These are phyloP conservation scores for Maudiozyma humilis DNA, from an alignment of 1,139 yeast genomes.

Conservation along the genomic window DNA sequence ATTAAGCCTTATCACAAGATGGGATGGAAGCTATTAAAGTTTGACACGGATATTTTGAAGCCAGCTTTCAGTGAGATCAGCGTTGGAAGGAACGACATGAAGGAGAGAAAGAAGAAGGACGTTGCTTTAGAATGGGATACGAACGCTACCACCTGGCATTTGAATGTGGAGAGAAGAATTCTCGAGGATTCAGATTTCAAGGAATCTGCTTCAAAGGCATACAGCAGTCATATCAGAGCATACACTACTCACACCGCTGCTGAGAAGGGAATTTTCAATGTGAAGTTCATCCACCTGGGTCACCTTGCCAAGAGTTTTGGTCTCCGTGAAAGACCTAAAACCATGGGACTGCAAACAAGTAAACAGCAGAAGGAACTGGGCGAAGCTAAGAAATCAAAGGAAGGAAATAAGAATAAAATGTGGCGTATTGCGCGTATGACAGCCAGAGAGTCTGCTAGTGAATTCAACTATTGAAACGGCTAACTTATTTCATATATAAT, in stretches of 20 bases:
- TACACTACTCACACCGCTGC: slow-evolving; percentile 88
- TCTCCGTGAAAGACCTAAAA: slow-evolving; percentile 86
- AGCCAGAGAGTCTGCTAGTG: slow-evolving; percentile 53
- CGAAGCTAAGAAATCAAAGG: slow-evolving; percentile 36
- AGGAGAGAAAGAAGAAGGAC: slow-evolving; percentile 28
- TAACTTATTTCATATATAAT: too few species aligned
- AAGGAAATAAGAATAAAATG: slow-evolving; percentile 64
- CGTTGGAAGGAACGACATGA: slow-evolving; percentile 31
- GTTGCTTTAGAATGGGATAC: slow-evolving; percentile 61
- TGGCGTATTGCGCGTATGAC: slow-evolving; percentile 69
- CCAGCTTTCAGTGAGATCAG: slow-evolving; percentile 51
- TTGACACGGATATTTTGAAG: slow-evolving; percentile 46
- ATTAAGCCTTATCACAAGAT: slow-evolving; percentile 56
- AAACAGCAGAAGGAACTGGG: slow-evolving; percentile 26
- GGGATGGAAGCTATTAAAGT: slow-evolving; percentile 43
- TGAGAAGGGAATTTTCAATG: slow-evolving; percentile 73
- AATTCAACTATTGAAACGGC: slow-evolving; percentile 52
- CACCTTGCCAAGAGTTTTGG: slow-evolving; percentile 95
- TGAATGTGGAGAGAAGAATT: slow-evolving; percentile 81
- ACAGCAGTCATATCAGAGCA: slow-evolving; percentile 84
- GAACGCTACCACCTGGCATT: slow-evolving; percentile 94
- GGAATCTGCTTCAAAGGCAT: slow-evolving; percentile 64
- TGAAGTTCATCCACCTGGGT: slow-evolving; percentile 78
- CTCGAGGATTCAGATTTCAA: slow-evolving; percentile 57
- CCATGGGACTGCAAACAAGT: slow-evolving; percentile 39